A percentile compares a stretch with the other conserved stretches of the same genome.
phyloP scores from a whole-genome alignment of 2,329 filamentous ascomycete genomes.

The Penicillium crustosum region DNA sequence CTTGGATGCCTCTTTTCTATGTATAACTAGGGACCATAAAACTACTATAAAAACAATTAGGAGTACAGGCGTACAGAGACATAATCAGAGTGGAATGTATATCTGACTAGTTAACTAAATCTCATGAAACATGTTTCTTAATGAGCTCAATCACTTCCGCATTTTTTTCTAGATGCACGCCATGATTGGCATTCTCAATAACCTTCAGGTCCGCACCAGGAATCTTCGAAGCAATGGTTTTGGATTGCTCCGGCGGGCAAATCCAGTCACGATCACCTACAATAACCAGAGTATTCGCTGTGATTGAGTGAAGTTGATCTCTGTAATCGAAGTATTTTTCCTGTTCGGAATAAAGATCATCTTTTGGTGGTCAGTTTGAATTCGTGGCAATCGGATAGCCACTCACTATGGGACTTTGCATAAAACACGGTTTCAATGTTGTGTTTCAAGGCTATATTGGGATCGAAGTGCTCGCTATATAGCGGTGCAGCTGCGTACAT shows the following conservation, averaged over 20 bases:
- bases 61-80: neutral
- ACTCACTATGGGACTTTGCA: neutral
- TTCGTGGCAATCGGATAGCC: neutral
- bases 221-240: neutral
- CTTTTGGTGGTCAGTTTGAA: neutral
- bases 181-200: neutral
- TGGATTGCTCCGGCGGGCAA: neutral
- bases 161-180: neutral
- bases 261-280: neutral
- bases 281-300: neutral
- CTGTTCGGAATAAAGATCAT: neutral
- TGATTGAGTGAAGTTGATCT: neutral
- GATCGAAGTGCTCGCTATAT: neutral
- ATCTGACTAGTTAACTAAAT: neutral
- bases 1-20: too few relatives aligned
- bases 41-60: neutral
- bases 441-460: neutral
- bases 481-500: neutral
- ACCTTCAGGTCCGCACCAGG: neutral
- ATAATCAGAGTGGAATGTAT: neutral
- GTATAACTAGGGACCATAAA: too few relatives aligned
- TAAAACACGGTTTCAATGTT: neutral
- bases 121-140: neutral
- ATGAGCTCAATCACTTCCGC: neutral
- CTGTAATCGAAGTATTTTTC: neutral